A percentile compares a stretch with the other conserved stretches of the same genome.
Conservation (phyloP, 2,329 filamentous ascomycete genomes). For the Botryotinia globosa region DNA sequence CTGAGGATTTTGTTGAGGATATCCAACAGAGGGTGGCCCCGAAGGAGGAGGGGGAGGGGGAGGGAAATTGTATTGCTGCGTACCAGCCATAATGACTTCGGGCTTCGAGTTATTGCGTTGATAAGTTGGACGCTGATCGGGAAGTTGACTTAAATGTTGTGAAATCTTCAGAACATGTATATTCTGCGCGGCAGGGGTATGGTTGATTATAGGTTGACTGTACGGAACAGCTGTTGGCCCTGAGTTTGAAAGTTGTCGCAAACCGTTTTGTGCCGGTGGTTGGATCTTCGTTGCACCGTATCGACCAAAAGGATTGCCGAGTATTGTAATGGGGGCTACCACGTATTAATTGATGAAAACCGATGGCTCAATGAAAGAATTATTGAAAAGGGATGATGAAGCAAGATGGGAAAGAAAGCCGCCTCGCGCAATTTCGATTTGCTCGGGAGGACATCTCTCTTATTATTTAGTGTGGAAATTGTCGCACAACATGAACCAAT, state of each 20-base stretch:
- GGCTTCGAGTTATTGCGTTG: not conserved
- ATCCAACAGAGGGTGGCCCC: constrained; percentile 33
- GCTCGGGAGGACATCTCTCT: constrained; percentile 4
- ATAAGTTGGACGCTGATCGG: not conserved
- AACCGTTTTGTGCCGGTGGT: not conserved
- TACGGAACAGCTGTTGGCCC: not conserved
- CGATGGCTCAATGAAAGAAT: constrained; percentile 17
- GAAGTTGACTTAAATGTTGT: not conserved
- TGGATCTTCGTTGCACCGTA: not conserved
- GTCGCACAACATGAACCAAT: not conserved
- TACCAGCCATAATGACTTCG: constrained; percentile 30
- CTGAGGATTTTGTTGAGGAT: constrained; percentile 33
- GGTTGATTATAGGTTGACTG: not conserved
- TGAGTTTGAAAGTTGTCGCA: not conserved
- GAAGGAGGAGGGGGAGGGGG: constrained; percentile 38
- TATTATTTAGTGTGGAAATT: constrained; percentile 14
- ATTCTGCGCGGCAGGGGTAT: not conserved
- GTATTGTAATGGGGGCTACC: not conserved
- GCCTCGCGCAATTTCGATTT: constrained; percentile 1
- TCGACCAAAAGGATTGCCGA: not conserved
- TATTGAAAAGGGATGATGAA: constrained; percentile 18
- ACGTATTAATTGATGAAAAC: constrained; percentile 10
- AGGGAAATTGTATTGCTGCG: constrained; percentile 39
- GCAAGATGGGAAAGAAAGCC: constrained; percentile 12
- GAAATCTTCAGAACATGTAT: not conserved